Evolutionary conservation across 202 grass and related monocot species (phyloP), one percentile per base, ranked within the genome.

Genomic region (Zoysia matrella): DNA sequence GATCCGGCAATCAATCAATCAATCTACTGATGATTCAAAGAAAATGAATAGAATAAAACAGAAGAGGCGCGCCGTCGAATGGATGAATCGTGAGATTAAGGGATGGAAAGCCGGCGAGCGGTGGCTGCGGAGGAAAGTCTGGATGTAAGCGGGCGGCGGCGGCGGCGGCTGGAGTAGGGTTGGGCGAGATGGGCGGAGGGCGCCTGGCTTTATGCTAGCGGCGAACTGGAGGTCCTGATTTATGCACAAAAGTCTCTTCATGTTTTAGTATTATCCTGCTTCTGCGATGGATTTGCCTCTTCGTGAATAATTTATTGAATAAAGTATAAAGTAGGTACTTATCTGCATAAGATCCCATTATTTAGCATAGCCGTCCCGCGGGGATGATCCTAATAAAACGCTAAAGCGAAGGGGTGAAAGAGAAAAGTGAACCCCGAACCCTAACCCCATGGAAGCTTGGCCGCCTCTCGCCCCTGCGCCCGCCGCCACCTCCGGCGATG

Each of bases 381-480:
- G 13, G 22, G n/a, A 74, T 48, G 69, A 22, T 22, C 22, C 40
- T 73, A 62, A 15, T 73, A 47, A 57, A 56, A 50, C 0, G 7
- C 5, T 52, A 82, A 82, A 69, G 0, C 1, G 5, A 12, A 50
- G 30, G 58, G 71, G 55, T 0, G 0, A 12, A 42, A 58, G 4
- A 22, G 73, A 73, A 77, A 81, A 78, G 2, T 72, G 69, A 69
- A 15, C 49, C 42, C 72, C 73, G 69, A 83, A 80, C 88, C 88
- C 84, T 90, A 90, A 64, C 52, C 55, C 74, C 45, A 90, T 89
- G 87, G 88, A 90, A 80, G 75, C 79, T 22, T 86, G 83, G 83
- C 83, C 88, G 8, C 55, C 88, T 51, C 88, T 90, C 43, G 74
- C 74, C 47, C 68, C 87, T 4, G 73, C 71, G 40, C 60, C 86